These are phyloP conservation scores for Corymbia calophylla DNA, from an alignment of 441 rosid species.

Conservation along the genomic window DNA sequence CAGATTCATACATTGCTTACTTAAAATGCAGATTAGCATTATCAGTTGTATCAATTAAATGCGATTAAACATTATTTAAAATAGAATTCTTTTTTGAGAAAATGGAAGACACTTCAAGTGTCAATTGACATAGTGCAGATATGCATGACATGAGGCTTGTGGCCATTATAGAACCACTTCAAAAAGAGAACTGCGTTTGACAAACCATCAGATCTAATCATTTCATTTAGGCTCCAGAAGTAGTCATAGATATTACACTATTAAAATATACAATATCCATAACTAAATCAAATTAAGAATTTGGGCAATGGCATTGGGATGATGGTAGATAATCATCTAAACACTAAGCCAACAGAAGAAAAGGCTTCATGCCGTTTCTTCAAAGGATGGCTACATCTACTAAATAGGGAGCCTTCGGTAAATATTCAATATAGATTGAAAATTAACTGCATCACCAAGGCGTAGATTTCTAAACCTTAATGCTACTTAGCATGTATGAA, in stretches of 20 bases:
- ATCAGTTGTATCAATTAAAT: neutral
- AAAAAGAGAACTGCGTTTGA: neutral
- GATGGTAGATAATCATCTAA: neutral
- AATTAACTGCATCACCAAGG: neutral
- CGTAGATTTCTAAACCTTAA: neutral
- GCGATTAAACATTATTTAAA: neutral
- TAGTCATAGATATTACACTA: neutral
- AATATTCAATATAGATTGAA: neutral
- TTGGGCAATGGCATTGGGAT: neutral
- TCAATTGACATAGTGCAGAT: neutral
- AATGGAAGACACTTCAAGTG: neutral
- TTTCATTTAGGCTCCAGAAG: neutral
- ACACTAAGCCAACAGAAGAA: neutral
- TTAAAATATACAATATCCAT: neutral
- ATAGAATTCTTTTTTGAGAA: neutral
- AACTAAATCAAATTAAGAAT: neutral
- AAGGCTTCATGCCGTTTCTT: neutral
- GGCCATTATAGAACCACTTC: neutral
- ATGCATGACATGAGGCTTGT: neutral
- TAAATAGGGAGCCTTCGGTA: neutral
- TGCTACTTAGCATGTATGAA: neutral
- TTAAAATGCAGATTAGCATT: neutral
- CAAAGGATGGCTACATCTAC: neutral
- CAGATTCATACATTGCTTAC: neutral
- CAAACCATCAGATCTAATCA: neutral